A percentile compares a stretch with the other conserved stretches of the same genome.
Conservation (phyloP, 2,329 filamentous ascomycete genomes). For the Fusarium sterilihyphosum region DNA sequence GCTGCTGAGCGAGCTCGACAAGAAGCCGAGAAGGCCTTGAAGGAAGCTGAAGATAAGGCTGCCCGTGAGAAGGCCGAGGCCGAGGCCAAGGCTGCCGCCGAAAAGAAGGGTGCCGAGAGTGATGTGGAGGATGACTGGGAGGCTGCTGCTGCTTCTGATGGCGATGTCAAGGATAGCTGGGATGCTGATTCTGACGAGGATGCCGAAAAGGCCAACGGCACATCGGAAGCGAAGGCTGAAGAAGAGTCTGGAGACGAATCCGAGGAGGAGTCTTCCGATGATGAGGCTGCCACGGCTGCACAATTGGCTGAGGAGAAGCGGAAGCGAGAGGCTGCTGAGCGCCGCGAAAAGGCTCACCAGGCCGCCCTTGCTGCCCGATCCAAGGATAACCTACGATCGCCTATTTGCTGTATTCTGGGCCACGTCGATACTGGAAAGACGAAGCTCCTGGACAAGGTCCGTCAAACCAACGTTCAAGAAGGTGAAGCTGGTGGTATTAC, state of each 20-base stretch:
- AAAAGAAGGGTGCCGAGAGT: conserved; percentile 65
- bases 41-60: conserved; percentile 70
- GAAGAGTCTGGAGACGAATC: conserved; percentile 59
- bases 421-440: conserved; percentile 99
- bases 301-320: conserved; percentile 77
- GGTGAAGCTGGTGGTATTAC: conserved; percentile 99
- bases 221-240: conserved; percentile 49
- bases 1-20: conserved; percentile 76
- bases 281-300: conserved; percentile 79
- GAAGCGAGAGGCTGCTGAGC: conserved; percentile 89
- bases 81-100: conserved; percentile 64
- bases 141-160: conserved; percentile 79
- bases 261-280: conserved; percentile 73
- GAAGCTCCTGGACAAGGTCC: conserved; percentile 98
- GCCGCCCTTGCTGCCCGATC: conserved; percentile 91
- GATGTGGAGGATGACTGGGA: conserved; percentile 89
- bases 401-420: conserved; percentile 99
- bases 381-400: conserved; percentile 93
- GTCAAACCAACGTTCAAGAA: conserved; percentile 98
- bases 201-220: conserved; percentile 60
- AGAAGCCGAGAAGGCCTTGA: conserved; percentile 74
- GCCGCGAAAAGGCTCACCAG: conserved; percentile 89
- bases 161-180: conserved; percentile 93
- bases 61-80: conserved; percentile 65
- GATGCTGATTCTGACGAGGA: conserved; percentile 86